A percentile compares a stretch with the other conserved stretches of the same genome.
phyloP scores from a whole-genome alignment of 2,329 filamentous ascomycete species.

The Beauveria sp. region DNA sequence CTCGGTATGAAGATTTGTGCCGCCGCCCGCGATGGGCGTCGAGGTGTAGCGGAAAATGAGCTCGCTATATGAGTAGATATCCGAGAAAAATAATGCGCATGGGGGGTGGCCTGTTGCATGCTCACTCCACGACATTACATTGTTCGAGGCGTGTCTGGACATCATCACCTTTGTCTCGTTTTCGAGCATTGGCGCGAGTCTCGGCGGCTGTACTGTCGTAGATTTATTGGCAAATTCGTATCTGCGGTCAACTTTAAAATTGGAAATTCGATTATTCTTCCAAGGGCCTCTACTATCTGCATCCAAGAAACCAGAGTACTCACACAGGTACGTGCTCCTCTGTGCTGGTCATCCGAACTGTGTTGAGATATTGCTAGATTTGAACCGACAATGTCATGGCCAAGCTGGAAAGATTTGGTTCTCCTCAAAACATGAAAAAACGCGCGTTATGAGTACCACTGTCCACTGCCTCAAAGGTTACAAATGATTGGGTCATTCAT shows the following conservation, averaged over 20 bases:
- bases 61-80: background rate
- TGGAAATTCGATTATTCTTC: background rate
- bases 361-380: too few species aligned
- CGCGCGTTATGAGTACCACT: too few species aligned
- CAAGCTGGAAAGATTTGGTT: too few species aligned
- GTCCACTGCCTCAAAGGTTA: too few species aligned
- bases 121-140: too few species aligned
- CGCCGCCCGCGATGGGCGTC: background rate
- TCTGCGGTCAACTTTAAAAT: background rate
- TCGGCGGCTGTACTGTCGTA: background rate
- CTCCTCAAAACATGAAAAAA: too few species aligned
- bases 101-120: background rate
- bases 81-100: background rate
- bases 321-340: background rate
- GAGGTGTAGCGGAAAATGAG: background rate
- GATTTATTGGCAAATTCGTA: background rate
- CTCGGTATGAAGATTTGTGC: background rate
- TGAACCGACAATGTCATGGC: too few species aligned
- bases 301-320: background rate
- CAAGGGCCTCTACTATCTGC: background rate
- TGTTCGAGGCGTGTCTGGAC: too few species aligned
- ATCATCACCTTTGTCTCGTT: background rate
- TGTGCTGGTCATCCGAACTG: too few species aligned
- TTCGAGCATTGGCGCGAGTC: background rate
- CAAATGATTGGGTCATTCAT: background rate